Percentiles rank a stretch among this genome's conserved stretches.
These are phyloP conservation scores for Tuber microsphaerosporum DNA, from an alignment of 495 filamentous ascomycete species.

Conservation along the genomic window DNA sequence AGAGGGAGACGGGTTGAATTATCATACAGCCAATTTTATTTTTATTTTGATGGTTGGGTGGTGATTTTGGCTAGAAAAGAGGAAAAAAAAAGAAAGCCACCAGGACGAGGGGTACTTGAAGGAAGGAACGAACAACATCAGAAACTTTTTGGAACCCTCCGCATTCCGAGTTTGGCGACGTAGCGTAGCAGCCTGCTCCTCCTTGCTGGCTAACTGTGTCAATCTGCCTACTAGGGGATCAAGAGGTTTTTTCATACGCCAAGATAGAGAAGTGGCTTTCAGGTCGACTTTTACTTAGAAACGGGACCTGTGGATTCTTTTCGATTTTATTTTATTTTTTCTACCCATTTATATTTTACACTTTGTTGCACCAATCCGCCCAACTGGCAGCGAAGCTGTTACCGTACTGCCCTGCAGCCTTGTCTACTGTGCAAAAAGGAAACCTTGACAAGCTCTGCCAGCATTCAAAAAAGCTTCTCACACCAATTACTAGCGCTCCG, in stretches of 20 bases:
- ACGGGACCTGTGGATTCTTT: not conserved
- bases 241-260: not conserved
- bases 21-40: not conserved
- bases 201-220: not conserved
- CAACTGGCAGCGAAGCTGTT: not conserved
- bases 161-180: not conserved
- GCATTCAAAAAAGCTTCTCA: not conserved
- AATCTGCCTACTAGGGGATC: not conserved
- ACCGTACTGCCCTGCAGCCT: not conserved
- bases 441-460: slow-evolving; percentile 1
- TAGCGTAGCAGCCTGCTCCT: not conserved
- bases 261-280: not conserved
- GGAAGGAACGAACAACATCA: not conserved
- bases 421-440: not conserved
- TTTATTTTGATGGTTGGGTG: not conserved
- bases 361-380: not conserved
- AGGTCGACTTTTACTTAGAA: not conserved
- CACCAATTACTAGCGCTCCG: not conserved
- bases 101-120: not conserved
- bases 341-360: not conserved
- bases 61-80: not conserved
- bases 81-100: not conserved
- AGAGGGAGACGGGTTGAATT: not conserved
- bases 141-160: slow-evolving; percentile 1
- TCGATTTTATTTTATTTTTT: slow-evolving; percentile 3